Evolutionary conservation across 1,139 yeast genomes (phyloP).

Genomic region (Pichia sp.): DNA sequence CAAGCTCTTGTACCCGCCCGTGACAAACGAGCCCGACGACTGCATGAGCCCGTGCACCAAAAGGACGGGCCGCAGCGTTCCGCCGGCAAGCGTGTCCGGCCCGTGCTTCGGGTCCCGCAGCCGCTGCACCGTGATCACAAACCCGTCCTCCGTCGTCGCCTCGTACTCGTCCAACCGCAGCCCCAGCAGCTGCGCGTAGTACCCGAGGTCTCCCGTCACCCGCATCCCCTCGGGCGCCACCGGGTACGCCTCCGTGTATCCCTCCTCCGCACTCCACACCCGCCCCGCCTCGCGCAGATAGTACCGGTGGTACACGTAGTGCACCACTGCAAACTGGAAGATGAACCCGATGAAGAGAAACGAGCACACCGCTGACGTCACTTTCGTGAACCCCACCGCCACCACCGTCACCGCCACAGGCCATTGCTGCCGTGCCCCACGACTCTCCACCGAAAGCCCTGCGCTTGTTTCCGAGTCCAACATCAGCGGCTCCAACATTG

Average conservation of each 20-base stretch:
- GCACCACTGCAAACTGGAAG: constrained; percentile 8
- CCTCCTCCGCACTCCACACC: constrained; percentile 9
- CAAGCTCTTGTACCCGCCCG: constrained; percentile 71
- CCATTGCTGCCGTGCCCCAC: too few species aligned
- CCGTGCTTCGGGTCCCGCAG: constrained; percentile 42
- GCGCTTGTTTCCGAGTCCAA: neutral
- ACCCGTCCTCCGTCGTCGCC: constrained; percentile 78
- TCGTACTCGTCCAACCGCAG: constrained; percentile 55
- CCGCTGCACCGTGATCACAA: constrained; percentile 58
- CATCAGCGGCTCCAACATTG: neutral
- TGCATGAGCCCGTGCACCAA: constrained; percentile 84
- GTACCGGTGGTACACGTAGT: constrained; percentile 15
- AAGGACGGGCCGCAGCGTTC: constrained; percentile 48
- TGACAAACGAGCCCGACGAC: constrained; percentile 78
- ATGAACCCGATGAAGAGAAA: constrained; percentile 24
- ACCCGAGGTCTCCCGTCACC: constrained; percentile 41
- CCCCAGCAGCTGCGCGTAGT: constrained; percentile 61
- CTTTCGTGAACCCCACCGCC: neutral
- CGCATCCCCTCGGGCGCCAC: neutral
- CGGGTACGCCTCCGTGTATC: neutral
- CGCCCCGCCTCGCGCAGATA: constrained; percentile 13
- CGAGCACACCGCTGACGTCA: constrained; percentile 1
- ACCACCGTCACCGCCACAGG: neutral
- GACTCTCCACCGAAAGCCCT: neutral
- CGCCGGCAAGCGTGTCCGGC: constrained; percentile 28